These are phyloP conservation scores for Picea abies DNA, from an alignment of 83 land plant species.

Conservation along the genomic window DNA sequence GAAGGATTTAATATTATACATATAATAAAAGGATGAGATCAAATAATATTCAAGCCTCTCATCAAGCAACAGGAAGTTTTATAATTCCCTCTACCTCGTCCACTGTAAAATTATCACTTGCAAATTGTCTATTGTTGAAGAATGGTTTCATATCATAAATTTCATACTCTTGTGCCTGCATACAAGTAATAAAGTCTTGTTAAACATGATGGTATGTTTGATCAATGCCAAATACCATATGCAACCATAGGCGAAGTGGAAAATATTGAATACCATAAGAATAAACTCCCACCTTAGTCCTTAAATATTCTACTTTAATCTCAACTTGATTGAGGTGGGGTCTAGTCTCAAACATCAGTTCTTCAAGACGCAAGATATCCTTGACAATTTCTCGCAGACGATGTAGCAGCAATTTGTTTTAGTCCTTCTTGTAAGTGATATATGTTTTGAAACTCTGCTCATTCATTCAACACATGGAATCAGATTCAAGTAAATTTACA, in stretches of 20 bases:
- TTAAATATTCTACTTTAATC: conserved; percentile 76
- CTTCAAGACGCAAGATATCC: conserved; percentile 87
- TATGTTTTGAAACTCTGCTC: conserved; percentile 89
- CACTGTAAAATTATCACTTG: conserved; percentile 66
- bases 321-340: conserved; percentile 53
- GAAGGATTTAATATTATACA: too few species aligned
- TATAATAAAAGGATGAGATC: too few species aligned
- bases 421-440: conserved; percentile 94
- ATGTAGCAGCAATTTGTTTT: conserved; percentile 78
- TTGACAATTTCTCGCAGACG: conserved; percentile 83
- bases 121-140: conserved; percentile 70
- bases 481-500: neutral
- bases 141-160: conserved; percentile 84
- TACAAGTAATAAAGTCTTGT: neutral
- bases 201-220: neutral
- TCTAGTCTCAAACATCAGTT: conserved; percentile 60
- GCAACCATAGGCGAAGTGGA: neutral
- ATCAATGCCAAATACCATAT: neutral
- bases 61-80: conserved; percentile 53
- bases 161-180: conserved; percentile 88
- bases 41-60: neutral
- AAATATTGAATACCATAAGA: neutral
- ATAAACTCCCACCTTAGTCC: conserved; percentile 57
- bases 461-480: neutral
- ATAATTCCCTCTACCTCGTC: conserved; percentile 65